A percentile compares a stretch with the other conserved stretches of the same genome.
Evolutionary conservation across 768 basidiomycete genomes (phyloP).

Genomic region (Exidia glandulosa): DNA sequence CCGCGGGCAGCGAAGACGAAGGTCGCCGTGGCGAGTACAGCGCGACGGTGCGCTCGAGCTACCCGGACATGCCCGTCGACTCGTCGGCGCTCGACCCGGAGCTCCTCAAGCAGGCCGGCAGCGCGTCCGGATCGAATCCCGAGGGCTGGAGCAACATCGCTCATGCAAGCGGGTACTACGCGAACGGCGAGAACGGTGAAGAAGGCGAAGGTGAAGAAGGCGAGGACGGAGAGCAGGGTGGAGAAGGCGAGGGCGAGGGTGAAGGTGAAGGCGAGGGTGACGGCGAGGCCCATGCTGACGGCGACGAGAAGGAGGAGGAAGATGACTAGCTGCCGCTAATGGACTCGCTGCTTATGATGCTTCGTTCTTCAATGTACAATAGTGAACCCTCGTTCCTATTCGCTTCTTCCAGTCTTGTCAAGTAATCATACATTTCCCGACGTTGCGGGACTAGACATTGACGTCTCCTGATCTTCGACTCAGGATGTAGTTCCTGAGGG

Average conservation of each 20-base stretch:
- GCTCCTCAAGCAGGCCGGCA: not conserved
- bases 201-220: slow-evolving; percentile 5
- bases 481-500: too few species aligned
- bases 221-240: not conserved
- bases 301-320: slow-evolving; percentile 7
- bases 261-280: slow-evolving; percentile 8
- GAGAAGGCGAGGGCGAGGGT: not conserved
- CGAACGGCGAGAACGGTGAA: not conserved
- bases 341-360: too few species aligned
- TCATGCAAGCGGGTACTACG: not conserved
- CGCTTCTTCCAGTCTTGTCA: too few species aligned
- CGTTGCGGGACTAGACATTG: too few species aligned
- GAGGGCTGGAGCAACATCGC: not conserved
- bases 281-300: slow-evolving; percentile 5
- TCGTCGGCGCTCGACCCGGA: not conserved
- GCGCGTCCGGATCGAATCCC: too few species aligned
- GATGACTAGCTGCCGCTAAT: not conserved
- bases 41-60: not conserved
- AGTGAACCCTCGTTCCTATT: too few species aligned
- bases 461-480: too few species aligned
- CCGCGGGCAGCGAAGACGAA: not conserved
- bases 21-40: not conserved
- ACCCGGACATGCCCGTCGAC: not conserved
- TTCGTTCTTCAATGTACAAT: too few species aligned
- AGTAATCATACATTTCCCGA: too few species aligned